Base-by-base conservation (phyloP, 495 filamentous ascomycete species). In the Penicillium maclennaniae region DNA sequence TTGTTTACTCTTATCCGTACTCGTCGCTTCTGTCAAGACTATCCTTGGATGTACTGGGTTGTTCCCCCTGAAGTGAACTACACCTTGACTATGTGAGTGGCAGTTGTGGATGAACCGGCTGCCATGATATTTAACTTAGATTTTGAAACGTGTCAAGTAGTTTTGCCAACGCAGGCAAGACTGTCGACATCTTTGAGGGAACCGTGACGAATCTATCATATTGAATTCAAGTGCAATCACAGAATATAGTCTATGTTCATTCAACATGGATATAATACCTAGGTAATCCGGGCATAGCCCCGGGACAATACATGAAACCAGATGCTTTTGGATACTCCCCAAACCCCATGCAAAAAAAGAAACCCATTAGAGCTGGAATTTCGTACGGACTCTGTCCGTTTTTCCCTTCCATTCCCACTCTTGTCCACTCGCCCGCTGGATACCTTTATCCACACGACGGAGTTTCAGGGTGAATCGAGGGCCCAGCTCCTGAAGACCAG, bases 341-440 rank as follows among this genome's bases (percentile, higher is more conserved):
- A 48, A 68, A 64, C 62, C 66, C 64, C 56, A 65, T 65, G 62
- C 59, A 47, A 49, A 16, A 49, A 48, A 45, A 19, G 21, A 27
- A 15, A 39, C 21, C 59, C 26, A 66, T 70, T 61, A 97, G 50
- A 97, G 78, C 67, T 92, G 90, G 69, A 97, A 98, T 72, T 86
- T 87, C 52, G 92, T 98, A 62, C 93, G 78, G 71, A 85, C 69
- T 75, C 96, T 97, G 76, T 98, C 93, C 86, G 92, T 91, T 68
- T 81, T 80, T 5, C 86, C 86, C 73, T 93, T 89, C 92, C 92
- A 97, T 65, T 93, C 82, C 92, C 93, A 97, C 64, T 92, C 88
- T 65, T 91, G 89, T 26, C 90, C 91, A 67, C 83, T 86, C 19
- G 78, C 81, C 52, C 85, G 75, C 53, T 92, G 90, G 41, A 98